Evolutionary conservation across 2,329 filamentous ascomycete genomes (phyloP), one percentile per base, ranked within the genome.

Genomic region (Ilyonectria sp.): DNA sequence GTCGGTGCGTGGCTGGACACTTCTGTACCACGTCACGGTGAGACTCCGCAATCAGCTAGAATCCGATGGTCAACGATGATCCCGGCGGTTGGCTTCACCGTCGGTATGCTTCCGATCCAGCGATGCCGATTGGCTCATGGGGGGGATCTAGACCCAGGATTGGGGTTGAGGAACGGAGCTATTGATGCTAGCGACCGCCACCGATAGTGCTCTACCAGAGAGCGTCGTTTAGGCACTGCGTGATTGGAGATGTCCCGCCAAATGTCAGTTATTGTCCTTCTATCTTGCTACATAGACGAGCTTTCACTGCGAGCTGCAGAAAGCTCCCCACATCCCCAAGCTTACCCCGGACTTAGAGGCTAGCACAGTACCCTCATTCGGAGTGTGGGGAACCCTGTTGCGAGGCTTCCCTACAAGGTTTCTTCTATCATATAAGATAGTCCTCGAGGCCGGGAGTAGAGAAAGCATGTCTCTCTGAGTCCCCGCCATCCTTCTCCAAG

Each of bases 101-200:
- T 49, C 60, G 50, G 60, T 31, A 29, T 33, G 26, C 29, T 62
- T 56, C 60, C 60, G 60, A 55, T 1, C 9, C 9, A 35, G 33
- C 29, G 43, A 21, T 55, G 29, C 60, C 60, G 60, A 62, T 62
- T 62, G 60, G 60, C 33, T 46, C 60, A 15, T 33, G 15, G 40
- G 2, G 40, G 2, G 7, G 35, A 31, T 17, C 43, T 49, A 49
- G 43, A 29, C 8, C 29, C 13, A 33, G 35, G 19, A 15, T 23
- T 43, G n/a, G 15, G 26, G 35, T 21, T n/a, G 19, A 37, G 13
- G 15, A 23, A 17, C 6, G 33, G 8, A 15, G 13, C 49, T 31
- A 23, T 31, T 26, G 8, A 37, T 21, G 29, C 43, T 47, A 56
- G 31, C 40, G 31, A 49, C 50, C 29, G 55, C 44, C 33, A 63